Conservation (phyloP, 2,329 filamentous ascomycete genomes). For the Diaporthe ilicicola region DNA sequence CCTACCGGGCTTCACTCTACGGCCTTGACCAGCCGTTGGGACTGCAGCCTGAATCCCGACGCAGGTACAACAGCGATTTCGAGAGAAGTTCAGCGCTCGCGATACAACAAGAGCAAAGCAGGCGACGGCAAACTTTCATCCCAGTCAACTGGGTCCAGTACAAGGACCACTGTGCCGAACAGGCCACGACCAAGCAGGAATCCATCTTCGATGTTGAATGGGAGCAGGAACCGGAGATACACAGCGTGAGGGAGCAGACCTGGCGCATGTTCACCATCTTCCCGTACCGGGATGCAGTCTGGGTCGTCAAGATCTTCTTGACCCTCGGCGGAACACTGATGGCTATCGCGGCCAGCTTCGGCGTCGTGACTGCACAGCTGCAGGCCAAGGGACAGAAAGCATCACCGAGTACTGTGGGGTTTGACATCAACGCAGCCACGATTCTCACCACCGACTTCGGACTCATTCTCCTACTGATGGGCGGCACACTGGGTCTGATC, state of each 20-base stretch:
- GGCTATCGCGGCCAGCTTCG: conserved; percentile 20
- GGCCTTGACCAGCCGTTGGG: conserved; percentile 20
- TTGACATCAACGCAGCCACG: neutral
- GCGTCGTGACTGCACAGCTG: neutral
- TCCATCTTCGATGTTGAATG: conserved; percentile 9
- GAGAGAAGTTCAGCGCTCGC: neutral
- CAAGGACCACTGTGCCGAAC: neutral
- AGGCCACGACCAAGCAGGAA: neutral
- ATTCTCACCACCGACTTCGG: conserved; percentile 4
- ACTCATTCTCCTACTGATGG: neutral
- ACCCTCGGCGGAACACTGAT: conserved; percentile 4
- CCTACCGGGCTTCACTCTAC: conserved; percentile 12
- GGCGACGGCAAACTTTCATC: neutral
- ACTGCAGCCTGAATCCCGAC: neutral
- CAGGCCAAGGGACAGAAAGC: neutral
- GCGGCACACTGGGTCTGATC: conserved; percentile 9
- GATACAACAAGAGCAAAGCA: neutral
- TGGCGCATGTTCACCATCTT: conserved; percentile 5
- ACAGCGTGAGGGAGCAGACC: neutral
- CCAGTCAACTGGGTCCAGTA: conserved; percentile 21
- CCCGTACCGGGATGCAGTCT: conserved; percentile 6
- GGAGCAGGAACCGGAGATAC: neutral
- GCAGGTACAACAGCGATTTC: neutral
- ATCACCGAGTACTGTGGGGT: neutral
- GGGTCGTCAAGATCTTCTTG: conserved; percentile 15